A percentile compares a stretch with the other conserved stretches of the same genome.
These are phyloP conservation scores for Amanita exitialis DNA, from an alignment of 768 basidiomycete species.

Conservation along the genomic window DNA sequence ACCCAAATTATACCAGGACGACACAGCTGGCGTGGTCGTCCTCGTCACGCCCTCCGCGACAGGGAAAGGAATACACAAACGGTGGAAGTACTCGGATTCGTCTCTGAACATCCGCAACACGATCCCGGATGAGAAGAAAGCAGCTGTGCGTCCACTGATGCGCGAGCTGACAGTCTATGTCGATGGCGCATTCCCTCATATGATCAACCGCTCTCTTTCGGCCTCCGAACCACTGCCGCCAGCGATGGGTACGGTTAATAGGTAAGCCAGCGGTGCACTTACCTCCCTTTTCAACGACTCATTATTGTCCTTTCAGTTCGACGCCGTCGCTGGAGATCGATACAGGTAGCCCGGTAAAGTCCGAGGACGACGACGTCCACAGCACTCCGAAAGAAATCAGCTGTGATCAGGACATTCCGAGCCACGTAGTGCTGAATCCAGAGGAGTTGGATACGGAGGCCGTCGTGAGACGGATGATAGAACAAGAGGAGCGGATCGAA, in stretches of 20 bases:
- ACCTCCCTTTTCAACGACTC: background rate
- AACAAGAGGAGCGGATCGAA: background rate
- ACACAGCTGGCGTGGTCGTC: background rate
- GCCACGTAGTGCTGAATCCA: background rate
- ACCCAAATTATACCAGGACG: background rate
- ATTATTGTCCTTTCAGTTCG: background rate
- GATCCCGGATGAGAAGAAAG: background rate
- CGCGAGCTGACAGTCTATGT: background rate
- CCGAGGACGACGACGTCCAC: background rate
- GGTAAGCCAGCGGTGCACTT: background rate
- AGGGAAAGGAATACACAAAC: slow-evolving; percentile 5
- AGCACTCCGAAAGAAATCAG: background rate
- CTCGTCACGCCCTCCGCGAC: slow-evolving; percentile 7
- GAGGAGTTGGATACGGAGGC: background rate
- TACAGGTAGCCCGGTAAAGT: background rate
- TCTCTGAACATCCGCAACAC: background rate
- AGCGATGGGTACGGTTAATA: background rate
- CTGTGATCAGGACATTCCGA: background rate
- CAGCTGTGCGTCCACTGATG: background rate
- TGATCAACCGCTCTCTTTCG: background rate
- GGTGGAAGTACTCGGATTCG: slow-evolving; percentile 6
- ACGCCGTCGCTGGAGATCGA: background rate
- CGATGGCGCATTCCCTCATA: background rate
- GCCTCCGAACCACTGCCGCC: background rate
- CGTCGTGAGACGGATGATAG: background rate